These are phyloP conservation scores for Kodamaea sp. DNA, from an alignment of 1,139 yeast genomes.

Conservation along the genomic window DNA sequence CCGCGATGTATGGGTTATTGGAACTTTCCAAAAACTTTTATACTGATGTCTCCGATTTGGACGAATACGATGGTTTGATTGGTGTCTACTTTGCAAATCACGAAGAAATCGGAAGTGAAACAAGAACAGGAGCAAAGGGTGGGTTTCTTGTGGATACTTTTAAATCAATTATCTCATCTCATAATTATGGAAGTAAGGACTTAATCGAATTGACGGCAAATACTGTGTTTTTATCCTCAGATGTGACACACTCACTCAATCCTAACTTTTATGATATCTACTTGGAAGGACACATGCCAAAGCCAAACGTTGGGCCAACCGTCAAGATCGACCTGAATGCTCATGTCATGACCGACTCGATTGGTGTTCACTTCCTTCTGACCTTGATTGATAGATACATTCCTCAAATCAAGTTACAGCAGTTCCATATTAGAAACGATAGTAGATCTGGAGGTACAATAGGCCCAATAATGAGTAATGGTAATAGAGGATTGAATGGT, in stretches of 20 bases:
- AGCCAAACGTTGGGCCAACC: slow-evolving; percentile 42
- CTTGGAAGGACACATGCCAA: slow-evolving; percentile 37
- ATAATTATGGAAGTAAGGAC: slow-evolving; percentile 1
- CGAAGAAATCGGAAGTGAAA: slow-evolving; percentile 44
- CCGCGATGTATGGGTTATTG: slow-evolving; percentile 36
- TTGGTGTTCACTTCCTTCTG: slow-evolving; percentile 23
- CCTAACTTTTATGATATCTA: slow-evolving; percentile 41
- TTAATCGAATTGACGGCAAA: slow-evolving; percentile 11
- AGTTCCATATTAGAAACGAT: slow-evolving; percentile 45
- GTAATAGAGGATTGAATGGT: slow-evolving; percentile 28
- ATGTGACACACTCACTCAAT: slow-evolving; percentile 45
- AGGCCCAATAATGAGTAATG: slow-evolving; percentile 39
- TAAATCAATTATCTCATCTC: slow-evolving; percentile 11
- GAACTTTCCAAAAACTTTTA: slow-evolving; percentile 20
- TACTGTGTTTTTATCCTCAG: slow-evolving; percentile 40
- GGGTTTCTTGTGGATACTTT: slow-evolving; percentile 20
- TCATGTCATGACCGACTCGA: slow-evolving; percentile 43
- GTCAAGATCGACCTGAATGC: slow-evolving; percentile 41
- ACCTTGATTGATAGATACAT: slow-evolving; percentile 23
- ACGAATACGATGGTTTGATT: slow-evolving; percentile 29
- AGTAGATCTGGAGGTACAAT: slow-evolving; percentile 45
- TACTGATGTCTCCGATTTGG: slow-evolving; percentile 14
- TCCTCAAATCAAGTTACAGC: slow-evolving; percentile 31
- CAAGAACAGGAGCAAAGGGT: slow-evolving; percentile 44
- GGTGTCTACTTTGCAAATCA: slow-evolving; percentile 41